Evolutionary conservation across 306 rosid genomes (phyloP).

Genomic region (Luffa acutangula): DNA sequence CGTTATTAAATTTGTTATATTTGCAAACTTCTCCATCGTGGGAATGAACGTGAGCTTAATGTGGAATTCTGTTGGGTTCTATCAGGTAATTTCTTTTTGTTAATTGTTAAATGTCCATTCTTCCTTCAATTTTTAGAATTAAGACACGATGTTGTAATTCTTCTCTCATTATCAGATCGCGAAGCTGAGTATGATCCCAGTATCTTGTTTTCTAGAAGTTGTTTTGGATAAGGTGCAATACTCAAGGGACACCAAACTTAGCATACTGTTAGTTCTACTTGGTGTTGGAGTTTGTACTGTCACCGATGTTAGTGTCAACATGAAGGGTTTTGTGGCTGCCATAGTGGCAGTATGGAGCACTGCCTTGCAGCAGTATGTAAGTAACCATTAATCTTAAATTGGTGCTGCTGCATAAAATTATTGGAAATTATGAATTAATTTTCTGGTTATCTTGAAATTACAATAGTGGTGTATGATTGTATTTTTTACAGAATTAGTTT

Average conservation of each 20-base stretch:
- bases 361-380: conserved; percentile 70
- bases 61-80: conserved; percentile 97
- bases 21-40: conserved; percentile 84
- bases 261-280: conserved; percentile 60
- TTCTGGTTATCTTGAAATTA: neutral
- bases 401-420: neutral
- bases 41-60: conserved; percentile 90
- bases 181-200: conserved; percentile 84
- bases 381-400: conserved; percentile 13
- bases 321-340: conserved; percentile 65
- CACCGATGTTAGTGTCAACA: conserved; percentile 78
- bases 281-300: conserved; percentile 88
- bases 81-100: conserved; percentile 44
- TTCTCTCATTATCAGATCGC: conserved; percentile 51
- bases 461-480: neutral
- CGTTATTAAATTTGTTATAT: conserved; percentile 68
- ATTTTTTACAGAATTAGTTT: neutral
- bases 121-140: neutral
- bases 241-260: conserved; percentile 78
- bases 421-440: neutral
- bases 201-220: conserved; percentile 76
- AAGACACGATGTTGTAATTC: neutral
- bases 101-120: neutral
- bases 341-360: conserved; percentile 77
- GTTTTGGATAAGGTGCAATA: conserved; percentile 63